Evolutionary conservation across 257 asterid genomes (phyloP).

Genomic region (Linderniella brevidens): DNA sequence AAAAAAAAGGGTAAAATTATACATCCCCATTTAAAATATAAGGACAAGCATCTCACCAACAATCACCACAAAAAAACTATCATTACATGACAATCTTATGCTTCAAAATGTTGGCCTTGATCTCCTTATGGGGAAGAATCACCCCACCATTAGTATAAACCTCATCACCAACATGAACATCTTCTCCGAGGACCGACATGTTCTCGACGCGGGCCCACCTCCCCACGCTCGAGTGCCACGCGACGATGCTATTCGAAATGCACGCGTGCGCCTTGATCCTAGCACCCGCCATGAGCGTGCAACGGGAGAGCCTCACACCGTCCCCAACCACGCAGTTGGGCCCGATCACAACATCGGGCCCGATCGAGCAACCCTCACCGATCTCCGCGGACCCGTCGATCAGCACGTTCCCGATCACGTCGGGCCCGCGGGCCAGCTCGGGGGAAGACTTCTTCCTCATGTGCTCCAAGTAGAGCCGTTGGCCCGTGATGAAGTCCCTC

Average conservation of each 20-base stretch:
- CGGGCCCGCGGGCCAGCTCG: slow-evolving; percentile 33
- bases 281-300: slow-evolving; percentile 85
- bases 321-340: slow-evolving; percentile 71
- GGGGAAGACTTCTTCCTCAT: slow-evolving; percentile 36
- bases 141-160: slow-evolving; percentile 91
- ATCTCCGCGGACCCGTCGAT: slow-evolving; percentile 51
- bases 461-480: slow-evolving; percentile 41
- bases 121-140: slow-evolving; percentile 94
- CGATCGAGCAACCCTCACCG: slow-evolving; percentile 50
- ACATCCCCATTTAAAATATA: too few relatives aligned
- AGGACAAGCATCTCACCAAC: too few relatives aligned
- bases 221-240: slow-evolving; percentile 96
- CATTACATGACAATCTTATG: slow-evolving; percentile 84
- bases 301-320: slow-evolving; percentile 82
- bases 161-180: slow-evolving; percentile 86
- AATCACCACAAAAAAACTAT: too few relatives aligned
- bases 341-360: slow-evolving; percentile 76
- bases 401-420: slow-evolving; percentile 43
- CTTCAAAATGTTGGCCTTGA: slow-evolving; percentile 74
- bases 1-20: too few relatives aligned
- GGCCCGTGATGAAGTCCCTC: slow-evolving; percentile 46
- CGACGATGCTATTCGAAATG: slow-evolving; percentile 69
- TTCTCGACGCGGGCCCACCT: slow-evolving; percentile 95
- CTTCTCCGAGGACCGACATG: slow-evolving; percentile 90
- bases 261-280: slow-evolving; percentile 80